Base-by-base conservation (phyloP, 148 eudicot genomes). In the Persicaria tinctoria region DNA sequence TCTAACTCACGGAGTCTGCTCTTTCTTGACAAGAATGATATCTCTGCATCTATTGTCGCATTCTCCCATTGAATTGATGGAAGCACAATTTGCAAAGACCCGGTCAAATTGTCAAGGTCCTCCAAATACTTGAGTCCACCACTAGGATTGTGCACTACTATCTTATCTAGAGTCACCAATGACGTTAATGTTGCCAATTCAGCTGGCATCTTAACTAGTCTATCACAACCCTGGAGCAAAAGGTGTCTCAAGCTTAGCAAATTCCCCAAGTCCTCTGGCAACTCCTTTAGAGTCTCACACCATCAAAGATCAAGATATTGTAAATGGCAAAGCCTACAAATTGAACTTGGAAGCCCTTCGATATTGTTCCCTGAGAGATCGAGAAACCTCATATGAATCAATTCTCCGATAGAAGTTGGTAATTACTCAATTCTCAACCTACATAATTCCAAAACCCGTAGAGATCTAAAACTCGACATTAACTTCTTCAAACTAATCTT, bases 301-400 rank as follows among this genome's bases (percentile, higher is more conserved):
- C 1, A 48, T 51, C 23, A 41, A 5, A 82, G 75, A 1, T 53
- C 46, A 6, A 82, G 71, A 5, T 73, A 69, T 50, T 82, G 80
- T 51, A 82, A 48, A 59, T 76, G 74, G 73, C 73, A 73, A 10
- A 20, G 23, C 0, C 23, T 20, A 20, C 23, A 20, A 20, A 20
- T 20, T 20, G 23, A 20, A 20, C 23, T 74, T 11, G 85, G 85
- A 4, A 82, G 75, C 53, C 6, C 46, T 12, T 79, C 45, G 12
- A 2, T 3, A 3, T 62, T 13, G 18, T 76, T 68, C n/a, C 66
- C 5, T 23, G 84, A 82, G 62, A 78, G 79, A 68, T 78, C 75
- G 64, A 79, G 80, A 73, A 73, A 79, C 57, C 82, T 60, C 32
- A 82, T 44, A 57, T 76, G 82, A 11, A 76, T 70, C 12, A 82